phyloP scores from a whole-genome alignment of 1,139 yeast genomes.

The Casaregolazyma suthepensis region DNA sequence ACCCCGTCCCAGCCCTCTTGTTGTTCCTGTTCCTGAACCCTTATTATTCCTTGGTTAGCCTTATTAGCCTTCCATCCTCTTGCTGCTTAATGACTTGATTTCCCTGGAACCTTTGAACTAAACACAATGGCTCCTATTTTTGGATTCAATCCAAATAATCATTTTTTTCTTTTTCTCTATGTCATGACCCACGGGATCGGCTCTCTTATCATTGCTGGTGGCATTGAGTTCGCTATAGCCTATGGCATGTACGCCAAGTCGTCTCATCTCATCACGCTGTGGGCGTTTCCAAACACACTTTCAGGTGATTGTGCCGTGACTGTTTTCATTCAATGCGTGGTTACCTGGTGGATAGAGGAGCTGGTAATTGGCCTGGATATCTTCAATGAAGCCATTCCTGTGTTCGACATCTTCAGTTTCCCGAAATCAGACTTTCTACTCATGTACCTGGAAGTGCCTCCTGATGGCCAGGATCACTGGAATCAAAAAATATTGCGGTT shows the following conservation, averaged over 20 bases:
- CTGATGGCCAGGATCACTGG: constrained; percentile 2
- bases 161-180: neutral
- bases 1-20: neutral
- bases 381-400: constrained; percentile 5
- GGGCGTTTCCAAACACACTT: constrained; percentile 9
- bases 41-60: too few species aligned
- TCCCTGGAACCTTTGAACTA: neutral
- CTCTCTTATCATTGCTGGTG: constrained; percentile 7
- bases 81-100: neutral
- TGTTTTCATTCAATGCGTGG: constrained; percentile 8
- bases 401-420: neutral
- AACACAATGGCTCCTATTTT: constrained; percentile 2
- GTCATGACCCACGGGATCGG: constrained; percentile 7
- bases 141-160: constrained; percentile 5
- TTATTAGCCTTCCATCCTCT: neutral
- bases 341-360: constrained; percentile 9
- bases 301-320: constrained; percentile 10
- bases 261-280: constrained; percentile 1
- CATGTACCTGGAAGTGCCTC: constrained; percentile 3
- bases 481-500: constrained; percentile 1
- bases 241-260: constrained; percentile 9
- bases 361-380: constrained; percentile 4
- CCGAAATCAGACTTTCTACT: neutral
- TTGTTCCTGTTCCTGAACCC: neutral
- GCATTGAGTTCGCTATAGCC: constrained; percentile 10